A percentile compares a stretch with the other conserved stretches of the same genome.
Evolutionary conservation across 2,329 filamentous ascomycete genomes (phyloP).

Genomic region (Sporothrix brunneoviolacea): DNA sequence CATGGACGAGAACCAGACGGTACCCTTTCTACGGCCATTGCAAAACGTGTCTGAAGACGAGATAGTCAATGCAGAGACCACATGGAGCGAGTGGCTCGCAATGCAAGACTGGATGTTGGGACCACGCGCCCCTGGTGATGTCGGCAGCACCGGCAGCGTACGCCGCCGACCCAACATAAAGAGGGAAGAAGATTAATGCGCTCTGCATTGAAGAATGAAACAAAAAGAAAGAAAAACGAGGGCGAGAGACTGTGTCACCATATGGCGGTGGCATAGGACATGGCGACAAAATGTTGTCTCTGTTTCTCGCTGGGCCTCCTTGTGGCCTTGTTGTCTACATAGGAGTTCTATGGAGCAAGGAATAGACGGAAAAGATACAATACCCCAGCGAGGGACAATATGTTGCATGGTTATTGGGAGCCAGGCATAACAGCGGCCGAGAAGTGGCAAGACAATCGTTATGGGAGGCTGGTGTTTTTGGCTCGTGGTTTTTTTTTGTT

Average conservation of each 20-base stretch:
- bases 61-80: conserved; percentile 72
- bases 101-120: conserved; percentile 99
- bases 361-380: no score
- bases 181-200: conserved; percentile 14
- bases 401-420: background rate
- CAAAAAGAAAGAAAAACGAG: no score
- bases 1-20: conserved; percentile 71
- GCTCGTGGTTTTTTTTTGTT: background rate
- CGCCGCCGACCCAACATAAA: conserved; percentile 15
- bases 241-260: no score
- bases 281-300: no score
- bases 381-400: no score
- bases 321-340: no score
- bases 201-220: background rate
- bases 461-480: conserved; percentile 2
- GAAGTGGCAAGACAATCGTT: no score
- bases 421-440: background rate
- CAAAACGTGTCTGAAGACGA: conserved; percentile 70
- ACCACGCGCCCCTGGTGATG: conserved; percentile 56
- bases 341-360: no score
- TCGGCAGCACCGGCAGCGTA: conserved; percentile 12
- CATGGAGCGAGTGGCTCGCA: conserved; percentile 90
- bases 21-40: conserved; percentile 83
- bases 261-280: no score
- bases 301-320: no score